Evolutionary conservation across 306 rosid genomes (phyloP).

Genomic region (Castanea sativa): DNA sequence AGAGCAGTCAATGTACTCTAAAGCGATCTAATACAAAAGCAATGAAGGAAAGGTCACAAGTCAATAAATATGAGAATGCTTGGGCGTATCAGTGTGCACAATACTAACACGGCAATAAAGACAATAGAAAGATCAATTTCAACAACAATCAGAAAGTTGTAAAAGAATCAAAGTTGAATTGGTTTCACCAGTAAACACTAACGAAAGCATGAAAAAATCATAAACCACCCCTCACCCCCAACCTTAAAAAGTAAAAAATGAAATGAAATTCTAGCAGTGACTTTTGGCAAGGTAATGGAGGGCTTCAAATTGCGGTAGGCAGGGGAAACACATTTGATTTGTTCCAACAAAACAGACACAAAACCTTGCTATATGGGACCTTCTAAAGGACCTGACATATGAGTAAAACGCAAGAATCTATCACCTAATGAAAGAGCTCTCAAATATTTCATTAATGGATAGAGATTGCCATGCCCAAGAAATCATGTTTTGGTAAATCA

Average conservation of each 20-base stretch:
- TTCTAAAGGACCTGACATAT: background rate
- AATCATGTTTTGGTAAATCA: background rate
- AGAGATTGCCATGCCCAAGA: background rate
- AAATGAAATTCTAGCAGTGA: background rate
- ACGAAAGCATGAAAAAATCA: too few relatives aligned
- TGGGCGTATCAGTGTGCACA: too few relatives aligned
- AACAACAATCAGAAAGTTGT: too few relatives aligned
- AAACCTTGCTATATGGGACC: background rate
- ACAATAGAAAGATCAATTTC: too few relatives aligned
- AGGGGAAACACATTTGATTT: background rate
- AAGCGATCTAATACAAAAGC: background rate
- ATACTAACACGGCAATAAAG: too few relatives aligned
- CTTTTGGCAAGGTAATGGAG: background rate
- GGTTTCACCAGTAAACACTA: too few relatives aligned
- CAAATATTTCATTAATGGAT: background rate
- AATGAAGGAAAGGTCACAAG: background rate
- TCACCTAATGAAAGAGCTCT: background rate
- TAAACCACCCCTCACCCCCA: too few relatives aligned
- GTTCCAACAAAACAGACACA: too few relatives aligned
- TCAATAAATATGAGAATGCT: too few relatives aligned
- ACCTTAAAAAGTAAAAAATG: too few relatives aligned
- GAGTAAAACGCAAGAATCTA: background rate
- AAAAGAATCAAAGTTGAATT: too few relatives aligned
- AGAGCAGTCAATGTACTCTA: background rate
- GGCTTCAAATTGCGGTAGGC: background rate